Evolutionary conservation across 768 basidiomycete species (phyloP).

Genomic region (Termitomyces sp.): DNA sequence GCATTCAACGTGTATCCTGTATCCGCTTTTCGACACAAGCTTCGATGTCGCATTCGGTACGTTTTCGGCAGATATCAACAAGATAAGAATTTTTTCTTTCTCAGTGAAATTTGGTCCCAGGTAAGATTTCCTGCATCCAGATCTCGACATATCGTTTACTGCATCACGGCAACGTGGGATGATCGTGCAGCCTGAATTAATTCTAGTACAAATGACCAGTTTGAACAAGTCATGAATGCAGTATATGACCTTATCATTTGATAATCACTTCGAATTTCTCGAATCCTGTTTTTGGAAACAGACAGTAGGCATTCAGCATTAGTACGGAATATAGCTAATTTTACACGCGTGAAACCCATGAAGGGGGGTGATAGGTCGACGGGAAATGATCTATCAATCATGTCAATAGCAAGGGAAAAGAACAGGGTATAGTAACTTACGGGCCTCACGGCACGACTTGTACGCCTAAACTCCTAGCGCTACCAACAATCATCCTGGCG

Average conservation of each 20-base stretch:
- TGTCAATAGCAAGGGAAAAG: constrained; percentile 4
- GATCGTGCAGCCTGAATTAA: not conserved
- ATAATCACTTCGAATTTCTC: constrained; percentile 3
- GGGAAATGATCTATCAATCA: constrained; percentile 5
- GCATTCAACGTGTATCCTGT: constrained; percentile 57
- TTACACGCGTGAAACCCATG: constrained; percentile 13
- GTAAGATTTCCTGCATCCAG: constrained; percentile 1
- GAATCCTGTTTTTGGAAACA: constrained; percentile 8
- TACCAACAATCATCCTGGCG: constrained; percentile 83
- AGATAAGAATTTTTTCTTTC: constrained; percentile 40
- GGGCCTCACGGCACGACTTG: constrained; percentile 75
- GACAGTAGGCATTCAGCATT: constrained; percentile 11
- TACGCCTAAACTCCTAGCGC: constrained; percentile 83
- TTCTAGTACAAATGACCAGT: constrained; percentile 4
- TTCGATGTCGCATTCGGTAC: constrained; percentile 55
- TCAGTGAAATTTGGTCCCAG: not conserved
- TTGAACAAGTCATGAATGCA: not conserved
- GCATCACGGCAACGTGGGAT: constrained; percentile 6
- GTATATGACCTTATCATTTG: constrained; percentile 2
- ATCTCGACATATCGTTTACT: constrained; percentile 4
- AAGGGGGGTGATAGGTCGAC: constrained; percentile 4
- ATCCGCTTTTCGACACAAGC: constrained; percentile 62
- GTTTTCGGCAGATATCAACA: constrained; percentile 49
- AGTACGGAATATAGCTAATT: constrained; percentile 13
- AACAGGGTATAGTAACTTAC: constrained; percentile 16